Evolutionary conservation across 768 basidiomycete species (phyloP).

Genomic region (Exidia glandulosa): DNA sequence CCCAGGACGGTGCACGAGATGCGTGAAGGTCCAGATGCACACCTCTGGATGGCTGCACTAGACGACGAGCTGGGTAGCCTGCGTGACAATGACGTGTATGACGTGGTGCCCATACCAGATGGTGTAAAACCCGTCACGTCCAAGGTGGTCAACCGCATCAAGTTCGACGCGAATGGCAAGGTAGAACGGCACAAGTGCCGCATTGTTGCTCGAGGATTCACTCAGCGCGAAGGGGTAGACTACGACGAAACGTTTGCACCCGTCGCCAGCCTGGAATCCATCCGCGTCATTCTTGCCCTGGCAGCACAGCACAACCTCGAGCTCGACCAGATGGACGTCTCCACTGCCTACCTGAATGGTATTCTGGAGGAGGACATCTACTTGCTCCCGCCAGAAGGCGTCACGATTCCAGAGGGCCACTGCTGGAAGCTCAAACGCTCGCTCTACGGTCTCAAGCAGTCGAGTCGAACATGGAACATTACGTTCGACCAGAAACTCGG

Average conservation of each 20-base stretch:
- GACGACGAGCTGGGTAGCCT: neutral
- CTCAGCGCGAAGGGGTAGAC: constrained; percentile 8
- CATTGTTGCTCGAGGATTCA: constrained; percentile 16
- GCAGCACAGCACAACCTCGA: constrained; percentile 8
- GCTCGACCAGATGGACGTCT: constrained; percentile 9
- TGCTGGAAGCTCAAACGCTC: neutral
- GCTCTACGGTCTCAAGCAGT: neutral
- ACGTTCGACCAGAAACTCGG: too few relatives aligned
- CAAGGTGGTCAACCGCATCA: constrained; percentile 14
- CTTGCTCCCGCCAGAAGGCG: constrained; percentile 10
- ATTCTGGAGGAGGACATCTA: constrained; percentile 13
- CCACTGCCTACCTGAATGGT: constrained; percentile 9
- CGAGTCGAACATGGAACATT: too few relatives aligned
- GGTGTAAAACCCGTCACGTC: constrained; percentile 10
- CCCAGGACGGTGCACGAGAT: neutral
- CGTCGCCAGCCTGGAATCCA: neutral
- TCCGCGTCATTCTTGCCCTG: constrained; percentile 9
- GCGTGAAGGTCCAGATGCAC: neutral
- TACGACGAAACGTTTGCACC: neutral
- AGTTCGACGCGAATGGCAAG: constrained; percentile 10
- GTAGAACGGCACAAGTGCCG: constrained; percentile 11
- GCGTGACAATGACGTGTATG: constrained; percentile 9
- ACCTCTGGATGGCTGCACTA: neutral
- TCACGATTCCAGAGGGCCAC: neutral
- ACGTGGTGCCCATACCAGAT: constrained; percentile 9